A percentile compares a stretch with the other conserved stretches of the same genome.
These are phyloP conservation scores for Boletus subcaerulescens DNA, from an alignment of 768 basidiomycete species.

Conservation along the genomic window DNA sequence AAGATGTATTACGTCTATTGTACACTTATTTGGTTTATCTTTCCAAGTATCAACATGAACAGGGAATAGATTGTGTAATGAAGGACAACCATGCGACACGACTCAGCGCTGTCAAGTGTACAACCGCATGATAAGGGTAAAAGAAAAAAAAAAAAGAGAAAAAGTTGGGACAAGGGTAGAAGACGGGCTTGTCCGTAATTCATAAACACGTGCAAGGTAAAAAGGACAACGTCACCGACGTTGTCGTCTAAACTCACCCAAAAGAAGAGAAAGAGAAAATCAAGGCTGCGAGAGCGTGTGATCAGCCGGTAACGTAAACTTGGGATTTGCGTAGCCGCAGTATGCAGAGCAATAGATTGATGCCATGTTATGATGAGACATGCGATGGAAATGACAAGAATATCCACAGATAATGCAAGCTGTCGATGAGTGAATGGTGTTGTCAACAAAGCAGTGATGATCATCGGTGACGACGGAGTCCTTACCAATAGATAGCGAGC, in stretches of 20 bases:
- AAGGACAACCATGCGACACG: background rate
- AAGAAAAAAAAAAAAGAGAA: too few species aligned
- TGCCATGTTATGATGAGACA: constrained; percentile 29
- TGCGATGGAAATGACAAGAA: constrained; percentile 24
- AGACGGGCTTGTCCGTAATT: background rate
- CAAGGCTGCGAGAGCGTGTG: background rate
- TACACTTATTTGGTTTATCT: background rate
- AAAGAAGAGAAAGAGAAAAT: background rate
- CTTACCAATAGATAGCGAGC: constrained; percentile 30
- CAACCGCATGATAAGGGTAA: background rate
- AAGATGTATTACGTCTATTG: background rate
- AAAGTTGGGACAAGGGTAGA: background rate
- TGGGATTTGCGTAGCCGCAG: background rate
- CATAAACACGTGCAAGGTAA: background rate
- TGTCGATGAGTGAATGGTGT: background rate
- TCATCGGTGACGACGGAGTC: background rate
- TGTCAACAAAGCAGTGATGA: background rate
- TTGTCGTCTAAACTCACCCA: background rate
- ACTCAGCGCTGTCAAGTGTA: background rate
- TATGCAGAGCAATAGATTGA: constrained; percentile 20
- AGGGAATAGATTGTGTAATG: background rate
- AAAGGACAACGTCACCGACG: background rate
- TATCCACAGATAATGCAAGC: constrained; percentile 33
- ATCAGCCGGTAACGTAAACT: background rate
- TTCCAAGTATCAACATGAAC: background rate